Evolutionary conservation across 225 moss, liverwort and hornwort species (phyloP).

Genomic region (Bryoerythrophyllum caledonicum): DNA sequence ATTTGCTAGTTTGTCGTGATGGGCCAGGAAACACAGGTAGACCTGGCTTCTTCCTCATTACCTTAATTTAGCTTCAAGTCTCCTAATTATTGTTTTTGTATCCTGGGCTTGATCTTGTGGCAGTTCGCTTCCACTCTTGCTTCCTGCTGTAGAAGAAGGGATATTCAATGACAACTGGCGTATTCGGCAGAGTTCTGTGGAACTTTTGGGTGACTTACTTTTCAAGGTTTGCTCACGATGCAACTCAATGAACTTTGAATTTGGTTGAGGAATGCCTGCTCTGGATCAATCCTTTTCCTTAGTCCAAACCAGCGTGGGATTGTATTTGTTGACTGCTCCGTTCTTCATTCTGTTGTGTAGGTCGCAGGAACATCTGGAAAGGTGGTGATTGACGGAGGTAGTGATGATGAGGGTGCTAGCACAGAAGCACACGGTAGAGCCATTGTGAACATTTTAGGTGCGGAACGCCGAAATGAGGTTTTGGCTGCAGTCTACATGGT

Average conservation of each 20-base stretch:
- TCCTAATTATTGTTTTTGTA: conserved; percentile 11
- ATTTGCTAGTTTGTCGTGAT: neutral
- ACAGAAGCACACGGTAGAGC: conserved; percentile 99
- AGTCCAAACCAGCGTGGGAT: neutral
- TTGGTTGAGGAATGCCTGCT: neutral
- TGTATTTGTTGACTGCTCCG: neutral
- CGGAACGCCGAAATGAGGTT: conserved; percentile 92
- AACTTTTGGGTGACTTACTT: conserved; percentile 94
- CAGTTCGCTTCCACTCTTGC: conserved; percentile 92
- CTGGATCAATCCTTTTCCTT: conserved; percentile 7
- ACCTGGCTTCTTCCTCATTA: neutral
- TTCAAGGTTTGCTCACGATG: conserved; percentile 71
- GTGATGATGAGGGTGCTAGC: conserved; percentile 99
- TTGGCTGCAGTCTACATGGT: conserved; percentile 99
- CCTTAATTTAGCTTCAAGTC: neutral
- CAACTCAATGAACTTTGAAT: neutral
- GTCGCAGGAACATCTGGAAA: conserved; percentile 99
- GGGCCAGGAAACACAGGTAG: neutral
- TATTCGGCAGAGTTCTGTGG: conserved; percentile 99
- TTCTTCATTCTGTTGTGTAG: conserved; percentile 30
- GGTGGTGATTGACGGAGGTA: conserved; percentile 97
- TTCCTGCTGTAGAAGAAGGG: conserved; percentile 98
- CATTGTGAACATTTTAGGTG: conserved; percentile 89
- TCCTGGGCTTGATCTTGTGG: conserved; percentile 23
- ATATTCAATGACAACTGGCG: conserved; percentile 99